Base-by-base conservation (phyloP, 495 filamentous ascomycete species). In the Podospora conica region DNA sequence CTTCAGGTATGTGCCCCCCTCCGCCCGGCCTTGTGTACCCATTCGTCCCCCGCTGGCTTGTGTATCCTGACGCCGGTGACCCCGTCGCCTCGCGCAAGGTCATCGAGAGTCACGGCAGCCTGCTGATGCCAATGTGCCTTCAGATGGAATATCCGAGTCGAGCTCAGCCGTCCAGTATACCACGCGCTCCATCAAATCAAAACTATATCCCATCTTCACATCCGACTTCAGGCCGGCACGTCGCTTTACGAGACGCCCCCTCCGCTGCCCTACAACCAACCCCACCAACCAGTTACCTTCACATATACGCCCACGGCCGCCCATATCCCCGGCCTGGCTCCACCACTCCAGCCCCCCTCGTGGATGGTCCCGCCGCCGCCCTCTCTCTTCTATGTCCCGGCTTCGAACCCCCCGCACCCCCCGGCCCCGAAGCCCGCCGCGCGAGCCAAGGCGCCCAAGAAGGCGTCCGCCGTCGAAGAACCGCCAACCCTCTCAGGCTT, bases 121-220 rank as follows among this genome's bases (percentile, higher is more conserved):
- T 72, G 48, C 66, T 69, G 24, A 63, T 29, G 48, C 18, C 24
- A 48, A 48, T 48, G 23, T 7, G n/a, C 70, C 68, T 20, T 15
- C 53, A 86, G 83, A 65, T 89, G 86, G 86, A 85, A 88, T 71
- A 82, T 85, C 40, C 80, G 85, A 18, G 81, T 87, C 27, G 86
- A 88, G 67, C 76, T 89, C 1, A 85, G 82, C 68, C 78, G 84
- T 11, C 78, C 78, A 20, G 79, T 88, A n/a, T 88, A 85, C 73
- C 76, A 77, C 58, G 80, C 77, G 21, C 76, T 89, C 31, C 85
- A 87, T 66, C 63, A 75, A 25, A 79, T 86, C 29, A 66, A 70
- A 29, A 74, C 78, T 65, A 74, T 91, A 75, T 65, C 86, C 65
- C 66, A 86, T 73, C 65, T 87, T 64, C 73, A 90, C 77, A 73